These are phyloP conservation scores for Musa troglodytarum DNA, from an alignment of 176 grass and related monocot genomes.

Conservation along the genomic window DNA sequence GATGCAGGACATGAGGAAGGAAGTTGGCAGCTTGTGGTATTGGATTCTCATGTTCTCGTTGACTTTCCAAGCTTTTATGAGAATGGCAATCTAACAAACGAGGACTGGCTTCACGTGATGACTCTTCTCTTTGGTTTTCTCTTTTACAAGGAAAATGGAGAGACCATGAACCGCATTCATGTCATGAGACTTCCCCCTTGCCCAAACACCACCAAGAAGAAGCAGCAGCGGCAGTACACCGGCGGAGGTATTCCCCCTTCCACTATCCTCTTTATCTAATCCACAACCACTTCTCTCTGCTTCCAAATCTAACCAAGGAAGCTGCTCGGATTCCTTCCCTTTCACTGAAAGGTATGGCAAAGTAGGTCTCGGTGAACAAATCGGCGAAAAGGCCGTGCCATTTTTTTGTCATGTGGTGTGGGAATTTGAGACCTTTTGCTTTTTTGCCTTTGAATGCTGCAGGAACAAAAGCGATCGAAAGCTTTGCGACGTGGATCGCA, in stretches of 20 bases:
- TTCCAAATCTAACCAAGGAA: conserved; percentile 21
- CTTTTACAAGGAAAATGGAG: conserved; percentile 35
- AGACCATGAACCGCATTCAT: conserved; percentile 15
- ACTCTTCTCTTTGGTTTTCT: conserved; percentile 17
- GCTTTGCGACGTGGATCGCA: conserved; percentile 65
- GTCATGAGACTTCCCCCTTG: neutral
- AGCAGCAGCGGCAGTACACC: too few relatives aligned
- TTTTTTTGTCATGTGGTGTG: neutral
- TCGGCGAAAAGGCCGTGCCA: conserved; percentile 2
- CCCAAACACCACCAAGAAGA: too few relatives aligned
- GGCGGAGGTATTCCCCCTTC: conserved; percentile 39
- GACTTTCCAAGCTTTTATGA: conserved; percentile 52
- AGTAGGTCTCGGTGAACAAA: neutral
- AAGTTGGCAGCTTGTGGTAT: conserved; percentile 28
- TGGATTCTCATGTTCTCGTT: conserved; percentile 43
- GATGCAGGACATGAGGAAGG: conserved; percentile 44
- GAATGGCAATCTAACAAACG: conserved; percentile 23
- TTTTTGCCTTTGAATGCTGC: conserved; percentile 21
- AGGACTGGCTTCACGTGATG: neutral
- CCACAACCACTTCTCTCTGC: conserved; percentile 46
- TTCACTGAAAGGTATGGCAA: neutral
- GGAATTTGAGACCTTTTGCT: conserved; percentile 13
- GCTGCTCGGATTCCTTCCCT: conserved; percentile 27
- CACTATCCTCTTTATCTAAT: conserved; percentile 22
- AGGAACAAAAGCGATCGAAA: conserved; percentile 33